A percentile compares a stretch with the other conserved stretches of the same genome.
phyloP scores from a whole-genome alignment of 1,284 basidiomycete species.

The Ceratobasidium sp. region DNA sequence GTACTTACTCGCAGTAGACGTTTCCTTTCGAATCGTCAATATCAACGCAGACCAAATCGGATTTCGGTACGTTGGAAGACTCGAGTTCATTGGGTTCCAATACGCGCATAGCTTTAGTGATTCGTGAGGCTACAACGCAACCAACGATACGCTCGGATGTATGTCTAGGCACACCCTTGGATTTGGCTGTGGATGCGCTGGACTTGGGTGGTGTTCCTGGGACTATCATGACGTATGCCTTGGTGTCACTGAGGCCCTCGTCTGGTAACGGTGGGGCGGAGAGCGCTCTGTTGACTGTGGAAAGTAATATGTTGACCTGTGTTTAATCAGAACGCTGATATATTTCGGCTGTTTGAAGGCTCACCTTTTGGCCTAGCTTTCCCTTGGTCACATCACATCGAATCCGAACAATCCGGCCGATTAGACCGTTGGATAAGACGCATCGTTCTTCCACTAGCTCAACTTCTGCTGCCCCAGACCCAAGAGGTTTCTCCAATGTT shows the following conservation, averaged over 20 bases:
- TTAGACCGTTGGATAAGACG: slow-evolving; percentile 62
- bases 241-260: slow-evolving; percentile 62
- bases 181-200: slow-evolving; percentile 45
- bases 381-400: slow-evolving; percentile 64
- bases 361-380: slow-evolving; percentile 76
- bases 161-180: not conserved
- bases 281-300: slow-evolving; percentile 74
- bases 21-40: slow-evolving; percentile 23
- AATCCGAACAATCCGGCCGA: slow-evolving; percentile 74
- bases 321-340: slow-evolving; percentile 27
- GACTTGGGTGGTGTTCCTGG: slow-evolving; percentile 50
- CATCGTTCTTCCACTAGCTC: slow-evolving; percentile 58
- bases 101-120: slow-evolving; percentile 76
- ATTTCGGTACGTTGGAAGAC: slow-evolving; percentile 14
- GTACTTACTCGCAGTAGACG: slow-evolving; percentile 20
- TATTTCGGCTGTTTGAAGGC: slow-evolving; percentile 25
- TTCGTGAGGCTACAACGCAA: slow-evolving; percentile 77
- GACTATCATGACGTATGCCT: slow-evolving; percentile 76
- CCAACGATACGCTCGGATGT: slow-evolving; percentile 76
- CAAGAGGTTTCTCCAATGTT: slow-evolving; percentile 55
- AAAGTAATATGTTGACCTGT: slow-evolving; percentile 68
- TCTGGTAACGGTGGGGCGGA: slow-evolving; percentile 69
- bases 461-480: slow-evolving; percentile 49
- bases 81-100: slow-evolving; percentile 47
- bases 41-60: slow-evolving; percentile 19